Evolutionary conservation across 2,329 filamentous ascomycete species (phyloP).

Genomic region (Biscogniauxia mediterranea): DNA sequence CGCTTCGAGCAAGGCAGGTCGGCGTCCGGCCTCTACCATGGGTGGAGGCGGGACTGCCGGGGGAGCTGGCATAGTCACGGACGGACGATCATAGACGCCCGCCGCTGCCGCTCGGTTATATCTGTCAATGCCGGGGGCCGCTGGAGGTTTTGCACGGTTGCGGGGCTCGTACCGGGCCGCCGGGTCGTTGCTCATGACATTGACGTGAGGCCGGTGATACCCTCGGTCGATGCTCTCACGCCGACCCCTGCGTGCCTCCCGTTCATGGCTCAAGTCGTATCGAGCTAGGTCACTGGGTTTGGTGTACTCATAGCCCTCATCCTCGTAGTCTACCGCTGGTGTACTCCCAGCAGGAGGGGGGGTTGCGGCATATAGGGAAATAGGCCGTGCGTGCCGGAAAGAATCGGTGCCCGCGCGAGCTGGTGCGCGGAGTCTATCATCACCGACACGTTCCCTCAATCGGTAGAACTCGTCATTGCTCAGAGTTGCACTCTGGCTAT

Average conservation of each 20-base stretch:
- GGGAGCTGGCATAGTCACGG: slow-evolving; percentile 45
- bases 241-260: slow-evolving; percentile 39
- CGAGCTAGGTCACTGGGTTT: slow-evolving; percentile 60
- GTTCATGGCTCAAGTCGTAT: slow-evolving; percentile 58
- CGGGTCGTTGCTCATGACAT: slow-evolving; percentile 46
- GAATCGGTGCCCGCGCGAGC: slow-evolving; percentile 39
- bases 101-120: slow-evolving; percentile 49
- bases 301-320: slow-evolving; percentile 63
- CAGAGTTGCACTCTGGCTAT: slow-evolving; percentile 46
- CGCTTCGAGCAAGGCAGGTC: slow-evolving; percentile 32
- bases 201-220: slow-evolving; percentile 56
- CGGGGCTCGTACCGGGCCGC: slow-evolving; percentile 42
- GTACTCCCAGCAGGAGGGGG: slow-evolving; percentile 34
- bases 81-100: slow-evolving; percentile 46
- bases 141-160: slow-evolving; percentile 59
- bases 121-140: slow-evolving; percentile 69
- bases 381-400: slow-evolving; percentile 48
- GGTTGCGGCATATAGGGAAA: slow-evolving; percentile 37
- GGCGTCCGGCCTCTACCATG: slow-evolving; percentile 33
- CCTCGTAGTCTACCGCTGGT: slow-evolving; percentile 48
- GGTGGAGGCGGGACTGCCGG: slow-evolving; percentile 42
- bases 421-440: slow-evolving; percentile 41
- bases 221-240: slow-evolving; percentile 56
- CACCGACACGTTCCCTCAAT: slow-evolving; percentile 45
- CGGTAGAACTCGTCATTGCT: slow-evolving; percentile 53